These are phyloP conservation scores for Murraya paniculata DNA, from an alignment of 345 rosid genomes.

Conservation along the genomic window DNA sequence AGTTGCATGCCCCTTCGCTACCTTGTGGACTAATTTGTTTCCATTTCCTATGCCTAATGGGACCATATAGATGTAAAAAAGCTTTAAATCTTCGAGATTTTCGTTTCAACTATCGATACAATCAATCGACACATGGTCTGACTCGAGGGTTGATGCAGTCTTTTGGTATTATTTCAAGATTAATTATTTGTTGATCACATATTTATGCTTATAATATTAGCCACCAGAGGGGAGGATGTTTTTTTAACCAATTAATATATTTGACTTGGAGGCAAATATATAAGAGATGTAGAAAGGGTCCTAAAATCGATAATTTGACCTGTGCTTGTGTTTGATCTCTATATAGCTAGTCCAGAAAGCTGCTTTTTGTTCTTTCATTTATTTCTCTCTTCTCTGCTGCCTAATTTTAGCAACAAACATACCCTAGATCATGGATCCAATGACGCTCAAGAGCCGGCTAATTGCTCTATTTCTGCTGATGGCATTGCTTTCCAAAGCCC, in stretches of 20 bases:
- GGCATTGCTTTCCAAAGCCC: conserved; percentile 11
- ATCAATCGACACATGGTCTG: conserved; percentile 41
- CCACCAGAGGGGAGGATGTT: conserved; percentile 22
- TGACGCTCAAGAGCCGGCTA: conserved; percentile 6
- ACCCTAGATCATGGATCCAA: conserved; percentile 17
- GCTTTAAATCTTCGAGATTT: conserved; percentile 28
- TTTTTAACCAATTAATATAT: background rate
- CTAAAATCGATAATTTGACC: conserved; percentile 19
- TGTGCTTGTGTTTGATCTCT: background rate
- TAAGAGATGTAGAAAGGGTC: background rate
- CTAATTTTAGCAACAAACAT: conserved; percentile 3
- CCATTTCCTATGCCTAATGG: conserved; percentile 11
- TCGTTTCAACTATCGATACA: conserved; percentile 7
- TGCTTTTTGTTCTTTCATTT: conserved; percentile 5
- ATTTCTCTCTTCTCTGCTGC: conserved; percentile 6
- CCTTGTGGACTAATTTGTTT: background rate
- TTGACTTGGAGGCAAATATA: conserved; percentile 2
- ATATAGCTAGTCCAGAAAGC: conserved; percentile 16
- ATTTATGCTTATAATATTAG: background rate
- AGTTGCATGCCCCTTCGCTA: background rate
- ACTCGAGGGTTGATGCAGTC: conserved; percentile 37
- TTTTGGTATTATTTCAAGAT: conserved; percentile 1
- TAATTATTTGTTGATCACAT: background rate
- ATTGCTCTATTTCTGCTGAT: conserved; percentile 13
- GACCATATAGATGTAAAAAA: conserved; percentile 2